A percentile compares a stretch with the other conserved stretches of the same genome.
phyloP scores from a whole-genome alignment of 495 filamentous ascomycete genomes.

The Aspergillus bertholletiae region DNA sequence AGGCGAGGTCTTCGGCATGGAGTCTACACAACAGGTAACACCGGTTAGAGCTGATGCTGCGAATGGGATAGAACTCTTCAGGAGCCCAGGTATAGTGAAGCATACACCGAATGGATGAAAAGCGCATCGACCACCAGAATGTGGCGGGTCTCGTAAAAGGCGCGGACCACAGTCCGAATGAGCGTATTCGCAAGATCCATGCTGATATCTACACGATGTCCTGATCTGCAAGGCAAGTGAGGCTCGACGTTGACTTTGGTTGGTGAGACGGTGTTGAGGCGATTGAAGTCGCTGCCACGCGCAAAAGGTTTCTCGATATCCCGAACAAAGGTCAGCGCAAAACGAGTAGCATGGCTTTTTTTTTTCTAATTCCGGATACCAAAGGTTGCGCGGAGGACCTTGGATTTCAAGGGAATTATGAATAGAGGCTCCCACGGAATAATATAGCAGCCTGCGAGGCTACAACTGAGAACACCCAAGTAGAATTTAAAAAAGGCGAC shows the following conservation, averaged over 20 bases:
- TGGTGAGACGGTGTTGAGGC: background rate
- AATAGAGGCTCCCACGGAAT: background rate
- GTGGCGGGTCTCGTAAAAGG: slow-evolving; percentile 89
- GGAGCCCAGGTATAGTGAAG: background rate
- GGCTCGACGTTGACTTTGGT: too few relatives aligned
- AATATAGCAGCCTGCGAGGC: background rate
- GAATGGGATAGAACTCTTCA: background rate
- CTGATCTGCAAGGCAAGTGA: too few relatives aligned
- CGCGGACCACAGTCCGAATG: slow-evolving; percentile 81
- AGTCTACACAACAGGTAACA: slow-evolving; percentile 46
- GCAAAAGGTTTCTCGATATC: background rate
- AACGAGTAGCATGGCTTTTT: background rate
- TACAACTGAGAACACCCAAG: background rate
- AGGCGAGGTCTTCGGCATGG: slow-evolving; percentile 81
- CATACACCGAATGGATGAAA: slow-evolving; percentile 82
- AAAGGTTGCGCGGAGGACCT: background rate
- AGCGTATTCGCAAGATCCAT: slow-evolving; percentile 90
- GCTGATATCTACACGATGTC: background rate
- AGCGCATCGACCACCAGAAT: slow-evolving; percentile 91
- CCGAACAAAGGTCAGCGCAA: background rate
- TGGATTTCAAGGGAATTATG: background rate
- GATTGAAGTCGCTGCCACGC: background rate
- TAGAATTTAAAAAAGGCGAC: background rate
- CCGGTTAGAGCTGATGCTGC: background rate
- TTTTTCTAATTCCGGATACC: background rate